Evolutionary conservation across 2,329 filamentous ascomycete genomes (phyloP), one percentile per base, ranked within the genome.

Genomic region (Colletotrichum sp.): DNA sequence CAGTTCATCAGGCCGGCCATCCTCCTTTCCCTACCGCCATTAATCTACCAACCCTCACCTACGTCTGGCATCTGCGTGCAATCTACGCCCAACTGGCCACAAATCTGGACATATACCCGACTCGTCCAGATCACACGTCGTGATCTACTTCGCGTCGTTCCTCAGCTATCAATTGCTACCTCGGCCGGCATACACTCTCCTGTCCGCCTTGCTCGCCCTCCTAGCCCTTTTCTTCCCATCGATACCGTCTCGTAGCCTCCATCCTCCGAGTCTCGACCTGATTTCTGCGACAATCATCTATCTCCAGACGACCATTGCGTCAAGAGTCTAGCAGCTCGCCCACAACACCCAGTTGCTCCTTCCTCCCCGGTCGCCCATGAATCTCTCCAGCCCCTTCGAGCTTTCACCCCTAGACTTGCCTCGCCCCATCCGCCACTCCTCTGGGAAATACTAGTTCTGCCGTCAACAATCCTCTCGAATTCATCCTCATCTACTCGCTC

Each of bases 321-420:
- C 39, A 24, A 13, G 44, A 32, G 21, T 63, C 39, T 59, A 44
- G 65, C 57, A 69, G 64, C 57, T 32, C 70, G 26, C 64, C 26
- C 52, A 18, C 71, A 49, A 67, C 28, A 36, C 44, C 24, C 28
- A 32, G 39, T 64, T 52, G 57, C 73, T 64, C 32, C 34, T 49
- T 39, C n/a, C 28, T 49, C 32, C 59, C 62, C 60, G 49, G 70
- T 65, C 65, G 73, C 76, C 73, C 68, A 77, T 77, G 76, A 77
- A 72, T 77, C 68, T 68, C 76, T 69, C 32, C 44, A 64, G 18
- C 65, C 55, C 28, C 69, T 69, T n/a, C 66, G 76, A 77, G 70
- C 71, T 75, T 36, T 57, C 67, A 65, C 67, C 71, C 77, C 70
- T 78, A 75, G 49, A 60, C 71, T 64, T 75, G 68, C 64, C 69